Conservation (phyloP, 2,329 filamentous ascomycete genomes). For the Huntiella abstrusa region DNA sequence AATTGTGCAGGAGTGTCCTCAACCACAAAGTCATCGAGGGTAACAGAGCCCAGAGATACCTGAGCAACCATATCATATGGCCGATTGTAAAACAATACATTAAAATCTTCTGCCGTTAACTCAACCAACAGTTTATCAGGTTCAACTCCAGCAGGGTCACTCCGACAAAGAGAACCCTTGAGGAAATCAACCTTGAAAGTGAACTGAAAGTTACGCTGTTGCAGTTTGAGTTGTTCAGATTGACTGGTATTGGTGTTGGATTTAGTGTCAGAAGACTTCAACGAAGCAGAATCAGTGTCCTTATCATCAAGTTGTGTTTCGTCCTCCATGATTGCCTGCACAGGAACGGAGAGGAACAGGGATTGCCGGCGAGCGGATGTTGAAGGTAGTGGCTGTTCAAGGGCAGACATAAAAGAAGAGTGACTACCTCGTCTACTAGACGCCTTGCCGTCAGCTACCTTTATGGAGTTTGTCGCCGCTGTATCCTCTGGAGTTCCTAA, state of each 20-base stretch:
- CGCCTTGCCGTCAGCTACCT: neutral
- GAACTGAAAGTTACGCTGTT: constrained; percentile 87
- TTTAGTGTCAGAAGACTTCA: constrained; percentile 28
- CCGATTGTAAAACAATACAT: constrained; percentile 70
- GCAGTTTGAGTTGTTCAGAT: constrained; percentile 32
- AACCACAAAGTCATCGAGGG: constrained; percentile 75
- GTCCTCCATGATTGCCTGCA: constrained; percentile 55
- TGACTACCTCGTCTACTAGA: constrained; percentile 8
- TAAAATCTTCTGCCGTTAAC: constrained; percentile 74
- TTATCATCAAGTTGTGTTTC: constrained; percentile 55
- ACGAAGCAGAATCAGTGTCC: constrained; percentile 44
- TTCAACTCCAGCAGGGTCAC: constrained; percentile 58
- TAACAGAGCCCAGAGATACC: constrained; percentile 69
- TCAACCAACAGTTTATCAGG: constrained; percentile 75
- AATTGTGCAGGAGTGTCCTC: constrained; percentile 78
- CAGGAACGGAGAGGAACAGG: constrained; percentile 54
- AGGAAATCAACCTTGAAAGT: constrained; percentile 91
- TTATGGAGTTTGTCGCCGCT: neutral
- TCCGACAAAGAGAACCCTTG: constrained; percentile 78
- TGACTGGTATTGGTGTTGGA: constrained; percentile 21
- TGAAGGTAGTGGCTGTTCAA: constrained; percentile 7
- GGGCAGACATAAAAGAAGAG: constrained; percentile 11
- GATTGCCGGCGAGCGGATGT: constrained; percentile 16
- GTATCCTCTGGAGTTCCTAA: constrained; percentile 24
- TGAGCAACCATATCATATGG: constrained; percentile 88